Percentiles rank a stretch among this genome's conserved stretches.
phyloP scores from a whole-genome alignment of 192 early-diverging fungal genomes.

The Entophlyctis helioformis region DNA sequence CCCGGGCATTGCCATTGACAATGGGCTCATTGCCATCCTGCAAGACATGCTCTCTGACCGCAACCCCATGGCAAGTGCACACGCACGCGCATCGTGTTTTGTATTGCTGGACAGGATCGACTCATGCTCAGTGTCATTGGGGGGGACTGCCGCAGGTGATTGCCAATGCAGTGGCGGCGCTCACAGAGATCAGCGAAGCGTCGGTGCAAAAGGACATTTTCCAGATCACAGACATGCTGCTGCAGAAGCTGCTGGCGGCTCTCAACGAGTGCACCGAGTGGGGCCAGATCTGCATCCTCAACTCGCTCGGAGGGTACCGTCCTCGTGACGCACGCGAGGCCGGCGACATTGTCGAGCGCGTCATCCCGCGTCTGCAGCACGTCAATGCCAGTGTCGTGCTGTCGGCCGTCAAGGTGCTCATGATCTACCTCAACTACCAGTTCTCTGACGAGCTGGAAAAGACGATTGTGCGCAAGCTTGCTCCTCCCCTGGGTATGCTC shows the following conservation, averaged over 20 bases:
- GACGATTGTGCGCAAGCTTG: slow-evolving; percentile 76
- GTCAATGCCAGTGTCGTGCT: slow-evolving; percentile 94
- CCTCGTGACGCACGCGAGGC: slow-evolving; percentile 73
- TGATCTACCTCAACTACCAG: slow-evolving; percentile 65
- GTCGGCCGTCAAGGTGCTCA: slow-evolving; percentile 69
- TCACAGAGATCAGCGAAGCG: slow-evolving; percentile 81
- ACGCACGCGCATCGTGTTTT: no score
- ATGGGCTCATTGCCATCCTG: slow-evolving; percentile 76
- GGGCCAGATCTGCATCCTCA: slow-evolving; percentile 92
- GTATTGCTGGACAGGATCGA: no score
- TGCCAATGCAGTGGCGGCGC: slow-evolving; percentile 86
- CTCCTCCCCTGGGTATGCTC: slow-evolving; percentile 77
- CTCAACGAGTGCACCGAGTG: slow-evolving; percentile 98
- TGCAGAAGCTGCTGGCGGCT: slow-evolving; percentile 79
- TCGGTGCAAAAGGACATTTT: slow-evolving; percentile 58
- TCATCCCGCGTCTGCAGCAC: slow-evolving; percentile 87
- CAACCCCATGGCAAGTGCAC: slow-evolving; percentile 90
- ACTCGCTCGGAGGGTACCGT: slow-evolving; percentile 55
- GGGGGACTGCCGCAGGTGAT: slow-evolving; percentile 48
- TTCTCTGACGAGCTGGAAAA: slow-evolving; percentile 58
- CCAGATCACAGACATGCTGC: slow-evolving; percentile 51
- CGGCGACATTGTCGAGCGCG: slow-evolving; percentile 76
- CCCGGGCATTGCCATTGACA: slow-evolving; percentile 76
- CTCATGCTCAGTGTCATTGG: no score
- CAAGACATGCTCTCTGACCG: slow-evolving; percentile 86